A percentile compares a stretch with the other conserved stretches of the same genome.
phyloP scores from a whole-genome alignment of 2,329 filamentous ascomycete species.

The Exserohilum rostratum region DNA sequence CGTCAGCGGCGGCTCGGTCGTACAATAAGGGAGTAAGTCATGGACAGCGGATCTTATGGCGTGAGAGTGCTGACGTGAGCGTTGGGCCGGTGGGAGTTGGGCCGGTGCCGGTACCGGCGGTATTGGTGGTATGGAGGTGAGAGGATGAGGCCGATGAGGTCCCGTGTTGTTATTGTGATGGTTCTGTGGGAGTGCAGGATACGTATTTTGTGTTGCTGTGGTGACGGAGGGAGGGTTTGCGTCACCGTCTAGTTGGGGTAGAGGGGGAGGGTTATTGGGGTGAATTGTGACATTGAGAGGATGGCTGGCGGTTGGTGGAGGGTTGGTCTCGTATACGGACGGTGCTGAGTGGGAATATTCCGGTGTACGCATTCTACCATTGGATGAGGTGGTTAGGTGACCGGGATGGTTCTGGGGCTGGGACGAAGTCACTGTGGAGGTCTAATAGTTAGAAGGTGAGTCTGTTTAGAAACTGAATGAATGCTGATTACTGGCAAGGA shows the following conservation, averaged over 20 bases:
- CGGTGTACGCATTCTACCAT: neutral
- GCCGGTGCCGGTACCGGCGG: neutral
- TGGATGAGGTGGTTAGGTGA: neutral
- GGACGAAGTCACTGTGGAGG: neutral
- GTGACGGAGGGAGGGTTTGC: conserved; percentile 3
- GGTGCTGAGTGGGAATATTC: neutral
- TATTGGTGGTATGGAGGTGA: neutral
- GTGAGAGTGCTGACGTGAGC: neutral
- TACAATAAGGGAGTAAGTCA: conserved; percentile 42
- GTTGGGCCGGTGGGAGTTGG: too few relatives aligned
- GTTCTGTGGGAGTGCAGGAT: neutral
- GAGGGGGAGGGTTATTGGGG: neutral
- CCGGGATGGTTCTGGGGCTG: neutral
- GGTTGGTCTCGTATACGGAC: neutral
- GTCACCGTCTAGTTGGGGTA: conserved; percentile 18
- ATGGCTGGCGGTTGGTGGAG: too few relatives aligned
- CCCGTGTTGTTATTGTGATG: neutral
- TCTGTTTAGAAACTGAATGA: neutral
- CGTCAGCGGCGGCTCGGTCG: conserved; percentile 24
- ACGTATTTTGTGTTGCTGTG: too few relatives aligned
- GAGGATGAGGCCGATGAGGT: neutral
- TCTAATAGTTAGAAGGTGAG: neutral
- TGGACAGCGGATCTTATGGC: conserved; percentile 15
- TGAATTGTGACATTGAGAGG: neutral
- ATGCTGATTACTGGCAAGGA: neutral